These are phyloP conservation scores for Pseudozyma hubeiensis DNA, from an alignment of 1,284 basidiomycete genomes.

Conservation along the genomic window DNA sequence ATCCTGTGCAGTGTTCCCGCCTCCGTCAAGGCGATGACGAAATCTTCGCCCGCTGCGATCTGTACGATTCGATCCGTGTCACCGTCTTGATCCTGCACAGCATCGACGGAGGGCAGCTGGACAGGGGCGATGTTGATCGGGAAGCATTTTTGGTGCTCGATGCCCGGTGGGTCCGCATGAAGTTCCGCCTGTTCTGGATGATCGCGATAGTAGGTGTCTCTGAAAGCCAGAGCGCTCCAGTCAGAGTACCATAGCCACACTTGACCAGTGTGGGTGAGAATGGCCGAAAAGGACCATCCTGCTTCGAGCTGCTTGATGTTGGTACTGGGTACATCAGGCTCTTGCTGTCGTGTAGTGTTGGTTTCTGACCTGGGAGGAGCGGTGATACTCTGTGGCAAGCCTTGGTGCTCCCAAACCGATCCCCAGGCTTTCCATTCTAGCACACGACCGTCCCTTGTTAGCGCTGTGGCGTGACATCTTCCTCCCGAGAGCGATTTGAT, in stretches of 20 bases:
- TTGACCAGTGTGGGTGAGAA: conserved; percentile 24
- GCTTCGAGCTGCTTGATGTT: conserved; percentile 53
- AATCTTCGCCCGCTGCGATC: conserved; percentile 54
- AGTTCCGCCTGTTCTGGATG: conserved; percentile 1
- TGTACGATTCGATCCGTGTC: conserved; percentile 13
- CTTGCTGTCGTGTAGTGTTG: background rate
- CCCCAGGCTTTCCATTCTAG: conserved; percentile 54
- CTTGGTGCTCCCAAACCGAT: conserved; percentile 19
- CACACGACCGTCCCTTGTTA: conserved; percentile 64
- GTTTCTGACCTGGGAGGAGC: background rate
- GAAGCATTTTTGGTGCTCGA: conserved; percentile 6
- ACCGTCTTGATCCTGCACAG: conserved; percentile 1
- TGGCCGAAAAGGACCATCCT: conserved; percentile 48
- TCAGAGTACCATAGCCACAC: conserved; percentile 27
- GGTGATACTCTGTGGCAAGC: conserved; percentile 7
- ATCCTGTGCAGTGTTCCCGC: conserved; percentile 39
- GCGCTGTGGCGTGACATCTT: conserved; percentile 76
- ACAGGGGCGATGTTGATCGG: conserved; percentile 15
- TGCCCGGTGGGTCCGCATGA: conserved; percentile 14
- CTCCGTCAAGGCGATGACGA: conserved; percentile 49
- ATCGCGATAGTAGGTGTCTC: conserved; percentile 9
- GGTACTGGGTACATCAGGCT: background rate
- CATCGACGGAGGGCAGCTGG: conserved; percentile 7
- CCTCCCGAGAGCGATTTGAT: conserved; percentile 72
- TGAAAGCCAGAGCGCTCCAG: conserved; percentile 13